Conservation (phyloP, 306 rosid species). For the Urtica urens region DNA sequence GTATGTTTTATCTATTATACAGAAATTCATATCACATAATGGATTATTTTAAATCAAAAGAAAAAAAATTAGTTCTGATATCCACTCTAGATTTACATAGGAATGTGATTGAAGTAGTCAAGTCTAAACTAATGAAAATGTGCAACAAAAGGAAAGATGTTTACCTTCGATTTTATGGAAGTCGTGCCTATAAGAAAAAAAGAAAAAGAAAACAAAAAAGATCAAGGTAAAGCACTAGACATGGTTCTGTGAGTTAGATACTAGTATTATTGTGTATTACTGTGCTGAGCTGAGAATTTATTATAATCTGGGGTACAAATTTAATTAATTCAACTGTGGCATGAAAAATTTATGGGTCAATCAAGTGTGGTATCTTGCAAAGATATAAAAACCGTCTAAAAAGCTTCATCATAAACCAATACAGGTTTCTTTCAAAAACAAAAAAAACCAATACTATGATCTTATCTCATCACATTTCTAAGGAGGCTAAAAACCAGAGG, state of each 20-base stretch:
- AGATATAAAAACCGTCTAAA: neutral
- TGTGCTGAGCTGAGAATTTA: neutral
- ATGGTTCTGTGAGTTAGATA: no score
- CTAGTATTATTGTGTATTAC: no score
- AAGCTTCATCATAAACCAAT: neutral
- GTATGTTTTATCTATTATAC: neutral
- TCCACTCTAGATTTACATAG: neutral
- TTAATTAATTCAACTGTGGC: neutral
- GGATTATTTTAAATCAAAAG: neutral
- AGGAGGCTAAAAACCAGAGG: neutral
- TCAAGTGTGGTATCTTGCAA: neutral
- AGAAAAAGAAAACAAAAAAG: no score
- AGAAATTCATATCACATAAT: neutral
- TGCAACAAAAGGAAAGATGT: no score
- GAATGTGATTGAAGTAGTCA: neutral
- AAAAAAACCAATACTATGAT: neutral
- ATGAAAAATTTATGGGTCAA: neutral
- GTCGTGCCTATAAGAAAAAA: no score
- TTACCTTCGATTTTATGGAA: no score
- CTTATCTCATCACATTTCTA: slow-evolving; percentile 7
- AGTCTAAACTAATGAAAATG: no score
- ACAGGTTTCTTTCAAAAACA: neutral
- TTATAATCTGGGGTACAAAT: neutral
- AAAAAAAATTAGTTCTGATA: neutral
- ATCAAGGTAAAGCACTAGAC: no score